Evolutionary conservation across 257 asterid genomes (phyloP).

Genomic region (Eucommia ulmoides): DNA sequence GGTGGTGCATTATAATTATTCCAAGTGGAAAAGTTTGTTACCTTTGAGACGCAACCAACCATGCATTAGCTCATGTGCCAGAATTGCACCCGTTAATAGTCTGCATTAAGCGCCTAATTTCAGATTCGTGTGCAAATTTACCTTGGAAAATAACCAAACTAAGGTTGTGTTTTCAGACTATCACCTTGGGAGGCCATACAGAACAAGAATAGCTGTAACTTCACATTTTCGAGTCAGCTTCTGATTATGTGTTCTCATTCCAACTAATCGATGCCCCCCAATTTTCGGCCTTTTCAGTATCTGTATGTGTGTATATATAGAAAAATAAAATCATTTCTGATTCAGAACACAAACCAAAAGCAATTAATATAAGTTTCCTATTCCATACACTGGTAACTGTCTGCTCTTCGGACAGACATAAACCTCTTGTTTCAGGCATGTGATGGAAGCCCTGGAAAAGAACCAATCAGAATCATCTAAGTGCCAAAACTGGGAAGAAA

Average conservation of each 20-base stretch:
- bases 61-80: slow-evolving; percentile 96
- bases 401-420: slow-evolving; percentile 97
- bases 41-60: slow-evolving; percentile 97
- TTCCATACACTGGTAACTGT: slow-evolving; percentile 77
- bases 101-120: slow-evolving; percentile 25
- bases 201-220: slow-evolving; percentile 90
- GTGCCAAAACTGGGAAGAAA: background rate
- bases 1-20: too few relatives aligned
- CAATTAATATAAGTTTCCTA: slow-evolving; percentile 5
- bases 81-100: slow-evolving; percentile 89
- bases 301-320: slow-evolving; percentile 21
- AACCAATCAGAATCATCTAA: slow-evolving; percentile 4
- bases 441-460: slow-evolving; percentile 78
- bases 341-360: slow-evolving; percentile 1
- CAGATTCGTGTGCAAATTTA: background rate
- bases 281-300: slow-evolving; percentile 68
- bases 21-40: slow-evolving; percentile 10
- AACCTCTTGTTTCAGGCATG: slow-evolving; percentile 96
- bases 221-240: slow-evolving; percentile 77
- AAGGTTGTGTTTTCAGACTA: background rate
- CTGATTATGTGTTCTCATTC: slow-evolving; percentile 76
- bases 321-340: background rate
- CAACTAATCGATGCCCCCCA: slow-evolving; percentile 65
- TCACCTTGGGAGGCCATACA: slow-evolving; percentile 98
- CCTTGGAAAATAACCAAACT: background rate